Evolutionary conservation across 179 eudicot genomes (phyloP), one percentile per base, ranked within the genome.

Genomic region (Spinacia oleracea): DNA sequence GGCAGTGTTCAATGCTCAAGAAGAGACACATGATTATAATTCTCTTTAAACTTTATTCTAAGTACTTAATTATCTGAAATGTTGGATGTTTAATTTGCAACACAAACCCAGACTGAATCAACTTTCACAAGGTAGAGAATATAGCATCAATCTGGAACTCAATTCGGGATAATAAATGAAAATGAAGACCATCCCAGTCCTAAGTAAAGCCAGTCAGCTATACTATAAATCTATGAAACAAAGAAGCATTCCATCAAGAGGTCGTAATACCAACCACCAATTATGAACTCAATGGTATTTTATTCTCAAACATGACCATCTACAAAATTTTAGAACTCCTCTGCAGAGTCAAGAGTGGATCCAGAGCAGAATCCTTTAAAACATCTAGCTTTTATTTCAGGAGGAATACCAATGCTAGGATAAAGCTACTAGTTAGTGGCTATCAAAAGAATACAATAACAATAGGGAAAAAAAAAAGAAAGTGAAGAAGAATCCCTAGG

Each of bases 231-330:
- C 40, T 38, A 38, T 38, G 0, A 38, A 38, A 3, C 1, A 66
- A 43, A 23, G 21, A 42, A 42, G 20, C 27, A 69, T 35, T n/a
- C 14, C 14, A n/a, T 35, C 9, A 35, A 42, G 25, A 68, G 2
- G 20, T 40, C 51, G 42, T 4, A 12, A 15, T 6, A 73, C 9
- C 45, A 1, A 34, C 11, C 21, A 16, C 43, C 42, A 50, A 48
- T 46, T 9, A 72, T 21, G 18, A 31, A 34, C 20, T 11, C 7
- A 16, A 76, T 27, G 34, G 9, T 11, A 46, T 6, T 11, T n/a
- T 14, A 62, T 75, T 42, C 42, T 63, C 72, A 15, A 65, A 76
- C 46, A 48, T 65, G 60, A 50, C 16, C n/a, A n/a, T n/a, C 12
- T 16, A 12, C 35, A 63, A 27, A 42, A 4, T 70, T 48, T n/a